Percentiles rank a stretch among this genome's conserved stretches.
Conservation (phyloP, 83 land plant species). For the Picea engelmannii region DNA sequence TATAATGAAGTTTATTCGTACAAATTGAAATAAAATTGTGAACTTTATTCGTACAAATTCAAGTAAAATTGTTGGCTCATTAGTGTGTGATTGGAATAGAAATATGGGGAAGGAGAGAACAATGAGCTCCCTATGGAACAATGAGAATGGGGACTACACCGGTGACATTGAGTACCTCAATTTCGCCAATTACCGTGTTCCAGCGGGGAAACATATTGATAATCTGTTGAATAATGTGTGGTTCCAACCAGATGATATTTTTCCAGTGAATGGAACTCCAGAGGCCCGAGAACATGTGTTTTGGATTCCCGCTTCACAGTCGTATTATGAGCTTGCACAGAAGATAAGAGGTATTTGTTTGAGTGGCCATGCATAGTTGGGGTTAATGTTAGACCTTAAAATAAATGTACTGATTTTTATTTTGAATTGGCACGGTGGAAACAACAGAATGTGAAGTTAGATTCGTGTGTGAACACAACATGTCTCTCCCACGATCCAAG, state of each 20-base stretch:
- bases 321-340: slow-evolving; percentile 20
- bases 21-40: background rate
- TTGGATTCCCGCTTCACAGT: slow-evolving; percentile 25
- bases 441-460: slow-evolving; percentile 29
- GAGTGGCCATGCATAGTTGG: background rate
- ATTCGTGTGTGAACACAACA: slow-evolving; percentile 25
- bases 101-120: slow-evolving; percentile 24
- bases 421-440: background rate
- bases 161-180: slow-evolving; percentile 28
- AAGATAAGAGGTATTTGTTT: slow-evolving; percentile 18
- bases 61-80: background rate
- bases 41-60: no score
- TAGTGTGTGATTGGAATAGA: slow-evolving; percentile 11
- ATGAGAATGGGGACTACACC: slow-evolving; percentile 35
- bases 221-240: slow-evolving; percentile 32
- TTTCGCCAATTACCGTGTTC: slow-evolving; percentile 19
- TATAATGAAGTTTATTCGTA: background rate
- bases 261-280: slow-evolving; percentile 26
- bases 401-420: background rate
- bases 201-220: background rate
- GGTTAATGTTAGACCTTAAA: background rate
- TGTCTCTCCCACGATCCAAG: slow-evolving; percentile 45
- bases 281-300: slow-evolving; percentile 33
- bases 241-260: slow-evolving; percentile 44
- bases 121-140: slow-evolving; percentile 20